Evolutionary conservation across 441 rosid genomes (phyloP).

Genomic region (Mallotus japonicus): DNA sequence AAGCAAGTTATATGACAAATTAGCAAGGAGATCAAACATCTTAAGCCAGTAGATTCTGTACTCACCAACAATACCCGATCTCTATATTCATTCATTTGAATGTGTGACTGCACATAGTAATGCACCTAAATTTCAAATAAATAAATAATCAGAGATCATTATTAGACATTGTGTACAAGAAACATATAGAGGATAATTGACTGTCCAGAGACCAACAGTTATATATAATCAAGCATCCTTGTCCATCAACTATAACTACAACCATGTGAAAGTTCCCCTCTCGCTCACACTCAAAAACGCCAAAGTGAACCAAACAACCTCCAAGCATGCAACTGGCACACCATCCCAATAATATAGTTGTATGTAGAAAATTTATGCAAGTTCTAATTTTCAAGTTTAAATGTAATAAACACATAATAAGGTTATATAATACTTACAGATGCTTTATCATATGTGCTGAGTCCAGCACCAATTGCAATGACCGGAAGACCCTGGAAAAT

Average conservation of each 20-base stretch:
- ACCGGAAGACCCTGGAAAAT: conserved; percentile 81
- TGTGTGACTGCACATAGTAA: conserved; percentile 87
- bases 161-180: neutral
- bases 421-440: conserved; percentile 55
- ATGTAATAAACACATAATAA: neutral
- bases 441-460: conserved; percentile 87
- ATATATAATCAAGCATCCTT: neutral
- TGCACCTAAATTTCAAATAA: conserved; percentile 47
- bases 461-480: conserved; percentile 77
- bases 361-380: neutral
- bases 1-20: conserved; percentile 15
- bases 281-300: neutral
- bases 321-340: neutral
- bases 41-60: conserved; percentile 4
- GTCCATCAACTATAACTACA: neutral
- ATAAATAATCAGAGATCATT: neutral
- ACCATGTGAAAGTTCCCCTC: neutral
- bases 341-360: neutral
- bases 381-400: neutral
- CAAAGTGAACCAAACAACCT: neutral
- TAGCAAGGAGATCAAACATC: neutral
- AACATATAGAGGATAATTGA: neutral
- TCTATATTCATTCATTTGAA: conserved; percentile 92
- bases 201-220: neutral
- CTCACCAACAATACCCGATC: conserved; percentile 87